Base-by-base conservation (phyloP, 139 green algal species). In the Coelastrella sp. region DNA sequence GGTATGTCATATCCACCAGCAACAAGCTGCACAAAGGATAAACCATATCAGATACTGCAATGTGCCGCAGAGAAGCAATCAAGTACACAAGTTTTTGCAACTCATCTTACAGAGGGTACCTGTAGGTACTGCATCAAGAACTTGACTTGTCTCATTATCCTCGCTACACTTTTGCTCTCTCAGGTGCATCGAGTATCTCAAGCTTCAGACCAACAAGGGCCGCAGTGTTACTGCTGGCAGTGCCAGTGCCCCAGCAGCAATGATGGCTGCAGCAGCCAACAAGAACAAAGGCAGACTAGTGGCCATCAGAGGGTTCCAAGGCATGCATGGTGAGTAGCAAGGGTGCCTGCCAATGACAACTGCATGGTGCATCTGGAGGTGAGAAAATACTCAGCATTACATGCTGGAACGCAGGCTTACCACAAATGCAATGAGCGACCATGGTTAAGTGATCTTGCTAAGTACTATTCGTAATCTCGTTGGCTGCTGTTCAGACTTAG, bases 121-220 rank as follows among this genome's bases (percentile, higher is more conserved):
- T 34, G 57, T 66, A 32, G 15, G 27, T 66, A 19, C 45, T 23
- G 1, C 15, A 23, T 13, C 45, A 9, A 9, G 45, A 1, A 13
- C 11, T 57, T 57, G 45, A 57, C 1, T 13, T 23, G 11, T 13
- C 45, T 23, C 1, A 23, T 0, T 0, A 57, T 13, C 11, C 45
- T 57, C 45, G 1, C 11, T 0, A 23, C 45, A 4, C 35, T 74
- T 5, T 0, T 74, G 35, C 35, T n/a, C 35, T 30, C n/a, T 7
- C 17, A 82, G 75, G 53, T 82, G 75, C 38, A 82, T 82, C 48
- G 75, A 41, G 15, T 69, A 71, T 30, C 2, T 82, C 9, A 82
- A 82, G 51, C 35, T 82, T 0, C 41, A 5, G 6, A 82, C 75
- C 51, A 82, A 71, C 35, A 69, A 63, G 21, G 75, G 75, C 23